phyloP scores from a whole-genome alignment of 306 rosid genomes.

The Prunus mongolica region DNA sequence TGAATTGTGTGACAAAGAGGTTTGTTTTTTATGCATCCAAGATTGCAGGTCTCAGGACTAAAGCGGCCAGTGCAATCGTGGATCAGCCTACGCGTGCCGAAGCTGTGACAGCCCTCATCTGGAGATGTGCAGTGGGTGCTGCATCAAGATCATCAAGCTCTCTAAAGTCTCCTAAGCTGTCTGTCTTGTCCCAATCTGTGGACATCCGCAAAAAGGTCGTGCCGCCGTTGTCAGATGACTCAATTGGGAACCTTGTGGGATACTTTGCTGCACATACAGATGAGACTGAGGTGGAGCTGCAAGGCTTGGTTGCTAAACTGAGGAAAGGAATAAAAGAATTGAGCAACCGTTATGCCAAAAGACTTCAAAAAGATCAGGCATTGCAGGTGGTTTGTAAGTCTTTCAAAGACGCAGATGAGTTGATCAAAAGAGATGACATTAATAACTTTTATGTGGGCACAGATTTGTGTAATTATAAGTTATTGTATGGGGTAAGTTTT shows the following conservation, averaged over 20 bases:
- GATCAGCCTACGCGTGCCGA: neutral
- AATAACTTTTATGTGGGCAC: neutral
- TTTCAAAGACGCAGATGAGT: neutral
- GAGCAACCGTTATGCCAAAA: neutral
- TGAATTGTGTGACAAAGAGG: constrained; percentile 1
- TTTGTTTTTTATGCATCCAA: constrained; percentile 3
- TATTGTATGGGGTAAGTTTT: constrained; percentile 12
- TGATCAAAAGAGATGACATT: constrained; percentile 10
- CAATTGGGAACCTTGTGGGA: constrained; percentile 14
- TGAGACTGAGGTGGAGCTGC: neutral
- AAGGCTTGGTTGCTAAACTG: constrained; percentile 7
- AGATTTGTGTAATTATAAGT: neutral
- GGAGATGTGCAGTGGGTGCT: constrained; percentile 8
- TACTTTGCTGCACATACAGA: constrained; percentile 5
- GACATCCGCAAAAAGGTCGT: constrained; percentile 1
- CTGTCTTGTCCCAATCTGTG: constrained; percentile 4
- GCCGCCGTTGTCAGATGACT: constrained; percentile 7
- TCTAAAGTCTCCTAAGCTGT: neutral
- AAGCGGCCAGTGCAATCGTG: constrained; percentile 6
- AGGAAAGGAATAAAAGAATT: constrained; percentile 14
- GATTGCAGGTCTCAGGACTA: neutral
- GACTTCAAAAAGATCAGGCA: neutral
- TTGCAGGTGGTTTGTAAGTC: neutral
- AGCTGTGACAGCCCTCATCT: constrained; percentile 15
- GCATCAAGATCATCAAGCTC: neutral